Conservation (phyloP, 805 yeast genomes). For the Clavispora vitiphila region DNA sequence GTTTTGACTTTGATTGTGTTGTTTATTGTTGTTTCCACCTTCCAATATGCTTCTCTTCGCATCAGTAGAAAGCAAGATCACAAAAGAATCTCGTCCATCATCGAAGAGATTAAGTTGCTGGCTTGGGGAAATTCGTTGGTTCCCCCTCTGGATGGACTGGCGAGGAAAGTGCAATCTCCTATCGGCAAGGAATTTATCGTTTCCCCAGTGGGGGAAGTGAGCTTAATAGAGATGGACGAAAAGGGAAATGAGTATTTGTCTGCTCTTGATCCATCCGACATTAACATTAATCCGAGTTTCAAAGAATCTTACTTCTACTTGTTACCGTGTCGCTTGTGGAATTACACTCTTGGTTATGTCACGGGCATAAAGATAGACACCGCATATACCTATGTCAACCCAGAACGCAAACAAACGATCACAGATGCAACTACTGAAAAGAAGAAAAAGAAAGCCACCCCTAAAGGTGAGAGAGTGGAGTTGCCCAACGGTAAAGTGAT, state of each 20-base stretch:
- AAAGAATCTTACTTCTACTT: slow-evolving; percentile 44
- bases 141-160: slow-evolving; percentile 48
- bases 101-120: slow-evolving; percentile 45
- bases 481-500: slow-evolving; percentile 62
- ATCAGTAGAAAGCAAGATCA: slow-evolving; percentile 54
- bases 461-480: slow-evolving; percentile 41
- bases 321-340: slow-evolving; percentile 42
- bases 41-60: slow-evolving; percentile 55
- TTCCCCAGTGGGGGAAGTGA: slow-evolving; percentile 51
- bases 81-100: slow-evolving; percentile 48
- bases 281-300: slow-evolving; percentile 42
- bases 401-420: slow-evolving; percentile 8
- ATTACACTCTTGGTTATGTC: slow-evolving; percentile 36
- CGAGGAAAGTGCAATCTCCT: slow-evolving; percentile 39
- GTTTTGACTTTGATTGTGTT: slow-evolving; percentile 47
- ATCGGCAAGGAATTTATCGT: slow-evolving; percentile 52
- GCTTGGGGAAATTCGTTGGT: slow-evolving; percentile 53
- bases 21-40: slow-evolving; percentile 44
- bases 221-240: slow-evolving; percentile 39
- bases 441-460: slow-evolving; percentile 26
- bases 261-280: slow-evolving; percentile 43
- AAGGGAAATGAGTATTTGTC: slow-evolving; percentile 27
- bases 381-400: slow-evolving; percentile 11
- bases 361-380: slow-evolving; percentile 16
- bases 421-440: slow-evolving; percentile 8